Conservation (phyloP, 2,329 filamentous ascomycete species). For the Colletotrichum somersetense region DNA sequence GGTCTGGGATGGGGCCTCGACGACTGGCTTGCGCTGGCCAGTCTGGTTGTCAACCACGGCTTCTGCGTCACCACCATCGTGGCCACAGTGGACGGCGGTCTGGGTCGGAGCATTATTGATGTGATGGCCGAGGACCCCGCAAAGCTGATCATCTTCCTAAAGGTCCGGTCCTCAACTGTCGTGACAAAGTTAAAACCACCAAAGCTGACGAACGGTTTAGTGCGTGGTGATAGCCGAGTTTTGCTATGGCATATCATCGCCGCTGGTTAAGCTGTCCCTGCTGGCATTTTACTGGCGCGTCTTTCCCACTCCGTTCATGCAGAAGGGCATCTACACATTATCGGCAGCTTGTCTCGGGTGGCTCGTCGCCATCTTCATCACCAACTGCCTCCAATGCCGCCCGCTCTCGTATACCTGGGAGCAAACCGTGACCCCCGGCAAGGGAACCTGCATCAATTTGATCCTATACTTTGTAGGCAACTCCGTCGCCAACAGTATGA, state of each 20-base stretch:
- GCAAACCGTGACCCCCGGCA: conserved; percentile 3
- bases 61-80: conserved; percentile 16
- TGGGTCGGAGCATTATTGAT: conserved; percentile 17
- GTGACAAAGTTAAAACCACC: not conserved
- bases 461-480: conserved; percentile 27
- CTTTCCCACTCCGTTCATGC: conserved; percentile 19
- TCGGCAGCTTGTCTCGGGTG: conserved; percentile 16
- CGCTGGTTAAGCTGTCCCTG: conserved; percentile 24
- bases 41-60: conserved; percentile 17
- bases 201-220: not conserved
- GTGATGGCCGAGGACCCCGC: conserved; percentile 28
- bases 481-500: conserved; percentile 27
- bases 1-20: conserved; percentile 22
- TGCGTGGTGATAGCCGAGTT: conserved; percentile 34
- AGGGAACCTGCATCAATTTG: conserved; percentile 20
- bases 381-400: conserved; percentile 30
- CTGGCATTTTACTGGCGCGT: conserved; percentile 28
- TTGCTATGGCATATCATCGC: conserved; percentile 29
- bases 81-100: conserved; percentile 13
- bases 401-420: conserved; percentile 22
- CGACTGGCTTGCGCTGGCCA: conserved; percentile 25
- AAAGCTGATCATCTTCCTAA: conserved; percentile 8
- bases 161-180: not conserved
- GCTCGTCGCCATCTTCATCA: conserved; percentile 21
- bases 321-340: conserved; percentile 23